Evolutionary conservation across 225 moss, liverwort and hornwort species (phyloP).

Genomic region (Takakia lepidozioides): DNA sequence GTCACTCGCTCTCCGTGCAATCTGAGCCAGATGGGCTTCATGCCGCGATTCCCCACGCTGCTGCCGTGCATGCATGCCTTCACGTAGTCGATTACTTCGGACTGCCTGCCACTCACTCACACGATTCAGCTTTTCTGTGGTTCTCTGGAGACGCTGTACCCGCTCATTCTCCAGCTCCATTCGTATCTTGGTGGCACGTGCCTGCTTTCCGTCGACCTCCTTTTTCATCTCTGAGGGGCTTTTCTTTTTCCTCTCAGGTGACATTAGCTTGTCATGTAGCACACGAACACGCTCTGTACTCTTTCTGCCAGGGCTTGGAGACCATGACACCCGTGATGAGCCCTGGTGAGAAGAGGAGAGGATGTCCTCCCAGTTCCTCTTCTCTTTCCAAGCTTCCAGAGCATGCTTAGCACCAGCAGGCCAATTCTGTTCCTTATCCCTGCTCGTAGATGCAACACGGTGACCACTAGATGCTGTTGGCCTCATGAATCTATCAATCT

Average conservation of each 20-base stretch:
- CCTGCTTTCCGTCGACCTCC: conserved; percentile 26
- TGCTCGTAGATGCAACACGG: conserved; percentile 18
- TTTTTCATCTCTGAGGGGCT: conserved; percentile 25
- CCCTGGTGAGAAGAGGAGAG: conserved; percentile 22
- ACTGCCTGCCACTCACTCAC: conserved; percentile 27
- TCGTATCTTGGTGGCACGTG: conserved; percentile 11
- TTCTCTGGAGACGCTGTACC: conserved; percentile 27
- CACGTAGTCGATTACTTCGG: conserved; percentile 25
- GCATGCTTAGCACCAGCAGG: conserved; percentile 10
- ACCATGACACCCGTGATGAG: conserved; percentile 18
- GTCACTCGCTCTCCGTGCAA: conserved; percentile 21
- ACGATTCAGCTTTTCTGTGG: conserved; percentile 19
- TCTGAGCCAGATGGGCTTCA: conserved; percentile 33
- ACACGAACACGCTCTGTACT: conserved; percentile 20
- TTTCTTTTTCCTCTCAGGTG: conserved; percentile 22
- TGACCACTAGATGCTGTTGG: conserved; percentile 32
- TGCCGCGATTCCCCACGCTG: conserved; percentile 26
- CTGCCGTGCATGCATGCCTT: conserved; percentile 23
- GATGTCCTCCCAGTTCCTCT: conserved; percentile 38
- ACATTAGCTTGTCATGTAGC: conserved; percentile 29
- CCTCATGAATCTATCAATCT: conserved; percentile 29
- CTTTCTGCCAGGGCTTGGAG: conserved; percentile 24
- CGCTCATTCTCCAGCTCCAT: conserved; percentile 25
- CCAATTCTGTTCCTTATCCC: conserved; percentile 10
- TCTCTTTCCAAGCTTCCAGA: conserved; percentile 35